phyloP scores from a whole-genome alignment of 441 rosid genomes.

The Theobroma grandiflorum region DNA sequence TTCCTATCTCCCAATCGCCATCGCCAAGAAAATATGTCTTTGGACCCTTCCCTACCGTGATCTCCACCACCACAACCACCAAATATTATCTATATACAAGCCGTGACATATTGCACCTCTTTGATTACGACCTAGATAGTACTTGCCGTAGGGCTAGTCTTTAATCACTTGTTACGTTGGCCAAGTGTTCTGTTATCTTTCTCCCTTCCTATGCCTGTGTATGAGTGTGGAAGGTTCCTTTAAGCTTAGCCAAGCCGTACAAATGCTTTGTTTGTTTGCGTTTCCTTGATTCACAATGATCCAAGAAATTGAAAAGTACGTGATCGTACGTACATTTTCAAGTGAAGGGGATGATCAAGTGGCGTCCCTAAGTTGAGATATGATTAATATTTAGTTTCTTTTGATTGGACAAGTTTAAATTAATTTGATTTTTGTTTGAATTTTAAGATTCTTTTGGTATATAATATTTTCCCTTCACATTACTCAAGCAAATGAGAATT shows the following conservation, averaged over 20 bases:
- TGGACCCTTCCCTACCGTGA: too few relatives aligned
- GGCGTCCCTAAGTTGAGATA: background rate
- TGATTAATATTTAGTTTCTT: too few relatives aligned
- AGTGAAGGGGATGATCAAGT: background rate
- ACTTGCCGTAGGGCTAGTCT: background rate
- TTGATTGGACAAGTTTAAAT: too few relatives aligned
- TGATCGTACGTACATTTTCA: background rate
- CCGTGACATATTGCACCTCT: background rate
- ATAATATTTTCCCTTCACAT: background rate
- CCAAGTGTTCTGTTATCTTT: too few relatives aligned
- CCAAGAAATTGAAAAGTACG: background rate
- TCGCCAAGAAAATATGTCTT: background rate
- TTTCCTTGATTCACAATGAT: background rate
- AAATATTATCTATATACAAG: background rate
- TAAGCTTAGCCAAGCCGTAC: background rate
- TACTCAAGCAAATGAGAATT: background rate
- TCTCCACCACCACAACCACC: background rate
- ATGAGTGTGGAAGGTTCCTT: constrained; percentile 33
- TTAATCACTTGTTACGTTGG: background rate
- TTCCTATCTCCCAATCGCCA: background rate
- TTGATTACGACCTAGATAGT: constrained; percentile 9
- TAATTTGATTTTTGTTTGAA: background rate
- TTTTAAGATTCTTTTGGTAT: background rate
- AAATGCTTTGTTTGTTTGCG: background rate
- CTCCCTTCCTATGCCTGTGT: too few relatives aligned